phyloP scores from a whole-genome alignment of 2,329 filamentous ascomycete genomes.

The Ophidiomyces ophidiicola region DNA sequence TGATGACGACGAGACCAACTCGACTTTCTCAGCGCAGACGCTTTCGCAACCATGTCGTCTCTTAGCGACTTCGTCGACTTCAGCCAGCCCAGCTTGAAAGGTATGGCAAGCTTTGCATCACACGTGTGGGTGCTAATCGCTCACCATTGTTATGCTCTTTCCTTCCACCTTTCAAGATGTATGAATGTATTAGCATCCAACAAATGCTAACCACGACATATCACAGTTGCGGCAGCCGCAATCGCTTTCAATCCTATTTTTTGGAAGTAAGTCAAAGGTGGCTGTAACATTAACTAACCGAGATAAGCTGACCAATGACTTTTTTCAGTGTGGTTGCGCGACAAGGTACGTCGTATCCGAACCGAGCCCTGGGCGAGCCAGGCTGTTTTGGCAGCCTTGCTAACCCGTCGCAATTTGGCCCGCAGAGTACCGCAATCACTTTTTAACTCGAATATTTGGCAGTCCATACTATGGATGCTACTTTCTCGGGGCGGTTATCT shows the following conservation, averaged over 20 bases:
- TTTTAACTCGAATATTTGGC: slow-evolving; percentile 78
- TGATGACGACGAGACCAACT: not conserved
- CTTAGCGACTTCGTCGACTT: slow-evolving; percentile 45
- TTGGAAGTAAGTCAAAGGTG: slow-evolving; percentile 71
- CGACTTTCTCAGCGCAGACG: not conserved
- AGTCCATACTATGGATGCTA: slow-evolving; percentile 75
- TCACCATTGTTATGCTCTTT: not conserved
- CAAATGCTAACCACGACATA: not conserved
- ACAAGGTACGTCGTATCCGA: slow-evolving; percentile 45
- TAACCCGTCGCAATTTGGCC: slow-evolving; percentile 12
- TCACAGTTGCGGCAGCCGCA: slow-evolving; percentile 60
- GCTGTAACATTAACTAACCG: not conserved
- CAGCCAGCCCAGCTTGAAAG: slow-evolving; percentile 51
- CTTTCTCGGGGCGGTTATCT: slow-evolving; percentile 75
- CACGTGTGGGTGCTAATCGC: not conserved
- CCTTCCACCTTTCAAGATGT: not conserved
- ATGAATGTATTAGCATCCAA: not conserved
- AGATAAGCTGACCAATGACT: slow-evolving; percentile 12
- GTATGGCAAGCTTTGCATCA: slow-evolving; percentile 37
- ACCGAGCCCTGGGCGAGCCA: not conserved
- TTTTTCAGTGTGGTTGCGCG: slow-evolving; percentile 63
- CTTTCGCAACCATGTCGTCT: slow-evolving; percentile 23
- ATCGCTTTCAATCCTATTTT: slow-evolving; percentile 98
- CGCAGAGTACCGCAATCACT: slow-evolving; percentile 79
- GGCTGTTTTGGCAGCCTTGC: not conserved